Evolutionary conservation across 129 eudicot species (phyloP), one percentile per base, ranked within the genome.

Genomic region (Sambucus nigra): DNA sequence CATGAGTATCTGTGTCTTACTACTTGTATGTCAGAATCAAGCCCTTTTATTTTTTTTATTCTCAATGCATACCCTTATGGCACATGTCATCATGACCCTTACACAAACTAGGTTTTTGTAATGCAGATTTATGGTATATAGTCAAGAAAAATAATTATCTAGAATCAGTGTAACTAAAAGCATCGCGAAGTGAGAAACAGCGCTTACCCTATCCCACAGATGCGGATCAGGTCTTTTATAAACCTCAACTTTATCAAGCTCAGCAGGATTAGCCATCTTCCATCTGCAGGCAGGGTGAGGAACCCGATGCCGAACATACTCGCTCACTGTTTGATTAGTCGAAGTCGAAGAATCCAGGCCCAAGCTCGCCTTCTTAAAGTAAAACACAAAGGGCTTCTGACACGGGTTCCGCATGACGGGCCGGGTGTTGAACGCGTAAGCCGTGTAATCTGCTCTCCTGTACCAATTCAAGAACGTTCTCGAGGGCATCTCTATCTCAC

Each of bases 401-500:
- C 98, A 91, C 0, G 94, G 81, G 51, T 79, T 91, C 45, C 98
- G 73, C 3, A 74, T 73, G 45, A 85, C 94, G 0, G 98, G 98
- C 20, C 98, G 80, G 0, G 98, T 91, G 73, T 91, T 91, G 74
- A 91, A 91, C 9, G 98, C 84, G 64, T 91, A 91, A 0, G 89
- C 98, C 1, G 75, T 91, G 73, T 91, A 91, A 75, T 91, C 98
- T 3, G 94, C 98, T 71, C 98, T 61, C 55, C 72, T 79, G 25
- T 91, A 85, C 98, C 98, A 91, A 74, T 91, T 91, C 67, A 91
- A 74, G 80, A 91, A 91, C 23, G 98, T 91, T 66, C 98, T 81
- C 0, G 98, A 84, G 0, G 98, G 98, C 98, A 91, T 91, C 65
- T 91, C 98, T 42, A 89, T 69, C 50, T 91, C 98, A 8, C 98